Conservation (phyloP, 371 early-diverging fungal species). For the Smittium mucronatum region DNA sequence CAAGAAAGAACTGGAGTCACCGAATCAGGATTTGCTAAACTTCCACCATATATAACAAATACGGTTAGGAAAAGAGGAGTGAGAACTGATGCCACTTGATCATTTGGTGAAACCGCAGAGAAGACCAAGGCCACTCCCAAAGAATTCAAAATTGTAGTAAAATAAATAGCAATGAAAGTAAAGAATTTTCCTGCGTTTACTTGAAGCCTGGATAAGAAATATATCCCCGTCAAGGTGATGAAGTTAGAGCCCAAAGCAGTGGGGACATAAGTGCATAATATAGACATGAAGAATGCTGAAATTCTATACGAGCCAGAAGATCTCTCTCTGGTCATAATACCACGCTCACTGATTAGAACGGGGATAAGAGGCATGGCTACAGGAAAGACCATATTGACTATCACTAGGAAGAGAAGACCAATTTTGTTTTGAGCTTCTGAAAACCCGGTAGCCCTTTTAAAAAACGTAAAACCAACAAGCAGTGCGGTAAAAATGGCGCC, state of each 20-base stretch:
- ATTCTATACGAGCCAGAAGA: constrained; percentile 27
- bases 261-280: constrained; percentile 17
- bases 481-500: constrained; percentile 17
- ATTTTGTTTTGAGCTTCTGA: constrained; percentile 27
- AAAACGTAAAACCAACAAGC: constrained; percentile 27
- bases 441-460: constrained; percentile 22
- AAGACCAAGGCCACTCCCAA: constrained; percentile 26
- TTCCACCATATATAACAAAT: constrained; percentile 36
- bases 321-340: constrained; percentile 26
- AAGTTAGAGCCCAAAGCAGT: constrained; percentile 15
- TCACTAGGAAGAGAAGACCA: constrained; percentile 24
- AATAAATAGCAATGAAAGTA: constrained; percentile 19
- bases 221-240: constrained; percentile 20
- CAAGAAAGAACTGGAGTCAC: constrained; percentile 29
- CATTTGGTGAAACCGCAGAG: constrained; percentile 16
- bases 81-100: constrained; percentile 32
- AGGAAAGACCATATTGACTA: constrained; percentile 20
- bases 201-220: constrained; percentile 27
- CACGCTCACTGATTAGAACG: constrained; percentile 20
- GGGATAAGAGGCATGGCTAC: constrained; percentile 23
- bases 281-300: constrained; percentile 23
- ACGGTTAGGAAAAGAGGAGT: constrained; percentile 27
- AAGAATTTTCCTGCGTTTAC: constrained; percentile 26
- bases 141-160: constrained; percentile 16
- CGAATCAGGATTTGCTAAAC: constrained; percentile 21